Evolutionary conservation across 2,329 filamentous ascomycete genomes (phyloP).

Genomic region (Nemania abortiva): DNA sequence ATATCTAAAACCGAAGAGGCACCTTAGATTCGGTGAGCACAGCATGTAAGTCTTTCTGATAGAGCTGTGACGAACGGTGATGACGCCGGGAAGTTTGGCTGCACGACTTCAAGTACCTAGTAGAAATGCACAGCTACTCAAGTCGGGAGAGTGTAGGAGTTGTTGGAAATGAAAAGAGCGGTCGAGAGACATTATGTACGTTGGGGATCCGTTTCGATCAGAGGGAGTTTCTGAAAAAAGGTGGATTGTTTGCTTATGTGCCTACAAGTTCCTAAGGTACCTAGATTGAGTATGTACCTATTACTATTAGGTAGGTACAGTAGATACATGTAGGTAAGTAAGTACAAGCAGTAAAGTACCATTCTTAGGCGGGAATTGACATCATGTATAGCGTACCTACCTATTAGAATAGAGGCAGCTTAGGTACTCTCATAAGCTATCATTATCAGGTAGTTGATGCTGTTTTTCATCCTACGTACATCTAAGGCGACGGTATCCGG

Average conservation of each 20-base stretch:
- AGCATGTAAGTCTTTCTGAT: too few species aligned
- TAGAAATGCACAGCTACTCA: background rate
- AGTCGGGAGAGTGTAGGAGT: background rate
- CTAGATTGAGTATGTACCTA: too few species aligned
- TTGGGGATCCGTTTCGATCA: too few species aligned
- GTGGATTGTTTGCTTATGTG: too few species aligned
- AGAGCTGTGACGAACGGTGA: too few species aligned
- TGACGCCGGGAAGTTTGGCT: background rate
- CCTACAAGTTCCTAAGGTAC: too few species aligned
- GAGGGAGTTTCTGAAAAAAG: too few species aligned
- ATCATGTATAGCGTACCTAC: too few species aligned
- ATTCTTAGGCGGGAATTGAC: too few species aligned
- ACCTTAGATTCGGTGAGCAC: background rate
- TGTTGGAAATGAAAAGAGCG: background rate
- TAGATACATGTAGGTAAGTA: background rate
- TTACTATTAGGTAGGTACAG: background rate
- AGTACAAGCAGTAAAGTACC: too few species aligned
- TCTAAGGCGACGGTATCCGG: background rate
- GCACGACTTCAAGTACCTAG: background rate
- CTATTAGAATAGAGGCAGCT: too few species aligned
- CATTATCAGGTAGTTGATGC: background rate
- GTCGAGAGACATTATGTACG: background rate
- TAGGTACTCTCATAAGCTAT: background rate
- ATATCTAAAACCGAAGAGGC: background rate
- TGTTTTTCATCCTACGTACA: background rate